A percentile compares a stretch with the other conserved stretches of the same genome.
These are phyloP conservation scores for Psilocybe azurescens DNA, from an alignment of 768 basidiomycete genomes.

Conservation along the genomic window DNA sequence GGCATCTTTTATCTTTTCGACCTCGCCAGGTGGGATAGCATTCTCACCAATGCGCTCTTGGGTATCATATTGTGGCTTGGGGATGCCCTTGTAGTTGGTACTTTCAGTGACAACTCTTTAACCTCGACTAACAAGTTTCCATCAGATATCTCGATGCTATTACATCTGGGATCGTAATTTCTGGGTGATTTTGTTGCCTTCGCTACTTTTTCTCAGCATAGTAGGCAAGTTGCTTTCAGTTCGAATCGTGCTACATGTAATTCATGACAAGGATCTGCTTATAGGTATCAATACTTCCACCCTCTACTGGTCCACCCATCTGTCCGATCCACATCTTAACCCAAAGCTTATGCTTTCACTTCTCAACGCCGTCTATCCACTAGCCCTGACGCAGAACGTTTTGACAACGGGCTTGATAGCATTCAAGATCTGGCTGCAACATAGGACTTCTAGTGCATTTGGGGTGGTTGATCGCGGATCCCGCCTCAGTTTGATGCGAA, in stretches of 20 bases:
- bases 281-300: constrained; percentile 19
- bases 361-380: constrained; percentile 27
- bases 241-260: not conserved
- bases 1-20: constrained; percentile 22
- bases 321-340: not conserved
- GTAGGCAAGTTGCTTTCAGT: constrained; percentile 17
- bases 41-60: constrained; percentile 19
- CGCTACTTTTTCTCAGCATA: constrained; percentile 19
- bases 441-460: constrained; percentile 19
- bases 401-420: constrained; percentile 29
- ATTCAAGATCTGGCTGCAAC: constrained; percentile 28
- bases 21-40: constrained; percentile 26
- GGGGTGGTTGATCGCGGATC: constrained; percentile 18
- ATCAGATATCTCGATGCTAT: constrained; percentile 33
- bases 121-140: not conserved
- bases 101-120: not conserved
- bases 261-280: not conserved
- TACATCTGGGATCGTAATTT: constrained; percentile 27
- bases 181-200: constrained; percentile 23
- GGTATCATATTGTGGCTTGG: constrained; percentile 31
- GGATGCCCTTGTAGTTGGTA: constrained; percentile 24
- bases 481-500: constrained; percentile 10
- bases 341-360: constrained; percentile 5
- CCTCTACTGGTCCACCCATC: constrained; percentile 27
- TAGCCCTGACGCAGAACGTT: constrained; percentile 27